These are phyloP conservation scores for Penicillium sp. DNA, from an alignment of 2,329 filamentous ascomycete genomes.

Conservation along the genomic window DNA sequence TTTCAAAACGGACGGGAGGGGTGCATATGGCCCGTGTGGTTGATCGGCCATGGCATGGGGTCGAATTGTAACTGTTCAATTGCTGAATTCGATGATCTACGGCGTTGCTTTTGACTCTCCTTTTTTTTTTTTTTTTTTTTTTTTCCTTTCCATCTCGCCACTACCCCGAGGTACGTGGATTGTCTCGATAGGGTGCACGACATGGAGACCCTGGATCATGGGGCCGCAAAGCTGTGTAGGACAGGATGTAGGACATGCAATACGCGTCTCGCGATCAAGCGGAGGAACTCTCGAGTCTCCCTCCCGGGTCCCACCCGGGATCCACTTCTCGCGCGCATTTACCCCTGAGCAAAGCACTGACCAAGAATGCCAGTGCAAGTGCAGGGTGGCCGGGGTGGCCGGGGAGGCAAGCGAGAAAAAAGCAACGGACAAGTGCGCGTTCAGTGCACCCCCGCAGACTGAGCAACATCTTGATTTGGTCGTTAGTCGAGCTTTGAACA, in stretches of 20 bases:
- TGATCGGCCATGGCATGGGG: slow-evolving; percentile 7
- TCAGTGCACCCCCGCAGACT: slow-evolving; percentile 15
- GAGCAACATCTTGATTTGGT: not conserved
- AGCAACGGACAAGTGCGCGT: slow-evolving; percentile 8
- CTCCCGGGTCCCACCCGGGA: slow-evolving; percentile 14
- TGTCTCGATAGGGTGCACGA: not conserved
- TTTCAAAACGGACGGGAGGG: slow-evolving; percentile 22
- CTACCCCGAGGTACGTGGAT: not conserved
- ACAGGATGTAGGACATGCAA: not conserved
- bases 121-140: too few relatives aligned
- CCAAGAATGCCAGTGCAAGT: slow-evolving; percentile 14
- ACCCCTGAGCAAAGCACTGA: slow-evolving; percentile 26
- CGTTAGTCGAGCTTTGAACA: slow-evolving; percentile 9
- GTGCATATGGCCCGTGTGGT: slow-evolving; percentile 22
- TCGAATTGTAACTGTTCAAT: not conserved
- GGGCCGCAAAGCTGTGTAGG: not conserved
- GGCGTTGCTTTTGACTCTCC: not conserved
- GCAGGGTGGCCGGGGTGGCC: not conserved
- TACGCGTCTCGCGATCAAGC: not conserved
- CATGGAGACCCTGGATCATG: not conserved
- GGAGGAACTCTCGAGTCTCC: slow-evolving; percentile 10
- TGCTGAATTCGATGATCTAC: not conserved
- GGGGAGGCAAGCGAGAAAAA: slow-evolving; percentile 3
- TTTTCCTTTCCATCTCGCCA: not conserved
- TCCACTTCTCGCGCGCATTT: slow-evolving; percentile 22